phyloP scores from a whole-genome alignment of 2,329 filamentous ascomycete genomes.

The Penicillium sp. region DNA sequence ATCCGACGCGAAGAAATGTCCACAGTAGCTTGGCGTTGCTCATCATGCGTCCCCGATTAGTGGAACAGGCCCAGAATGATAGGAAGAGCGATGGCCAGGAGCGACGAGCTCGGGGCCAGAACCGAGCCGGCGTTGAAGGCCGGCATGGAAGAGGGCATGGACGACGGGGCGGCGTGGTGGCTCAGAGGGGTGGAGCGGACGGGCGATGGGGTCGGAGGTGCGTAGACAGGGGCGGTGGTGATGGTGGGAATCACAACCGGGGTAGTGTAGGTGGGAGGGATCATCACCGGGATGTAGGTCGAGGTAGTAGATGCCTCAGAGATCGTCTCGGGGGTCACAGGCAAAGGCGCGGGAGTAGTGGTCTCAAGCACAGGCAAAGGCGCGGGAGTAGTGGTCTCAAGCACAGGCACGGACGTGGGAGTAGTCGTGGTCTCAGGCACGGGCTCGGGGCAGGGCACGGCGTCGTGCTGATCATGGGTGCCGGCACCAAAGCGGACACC shows the following conservation, averaged over 20 bases:
- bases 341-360: too few species aligned
- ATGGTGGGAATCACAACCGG: slow-evolving; percentile 19
- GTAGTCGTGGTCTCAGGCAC: slow-evolving; percentile 1
- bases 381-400: neutral
- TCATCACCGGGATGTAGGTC: slow-evolving; percentile 12
- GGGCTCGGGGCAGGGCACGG: slow-evolving; percentile 19
- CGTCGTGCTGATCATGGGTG: slow-evolving; percentile 11
- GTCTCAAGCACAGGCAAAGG: neutral
- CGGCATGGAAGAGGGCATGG: slow-evolving; percentile 8
- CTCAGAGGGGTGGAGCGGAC: slow-evolving; percentile 21
- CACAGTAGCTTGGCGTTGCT: neutral
- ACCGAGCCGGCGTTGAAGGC: slow-evolving; percentile 23
- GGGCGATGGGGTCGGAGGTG: slow-evolving; percentile 10
- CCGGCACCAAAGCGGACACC: slow-evolving; percentile 12
- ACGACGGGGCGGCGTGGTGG: slow-evolving; percentile 13
- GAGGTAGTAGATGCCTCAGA: slow-evolving; percentile 11
- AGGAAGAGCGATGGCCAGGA: slow-evolving; percentile 18
- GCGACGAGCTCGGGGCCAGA: slow-evolving; percentile 13
- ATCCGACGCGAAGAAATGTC: slow-evolving; percentile 2
- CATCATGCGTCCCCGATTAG: slow-evolving; percentile 1
- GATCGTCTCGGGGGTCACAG: slow-evolving; percentile 19
- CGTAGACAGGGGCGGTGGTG: slow-evolving; percentile 13
- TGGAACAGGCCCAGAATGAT: slow-evolving; percentile 21
- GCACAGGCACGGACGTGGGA: slow-evolving; percentile 2
- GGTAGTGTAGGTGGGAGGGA: slow-evolving; percentile 21